Percentiles rank a stretch among this genome's conserved stretches.
Conservation (phyloP, 108 stramenopile species). For the Discostella pseudostelligera region DNA sequence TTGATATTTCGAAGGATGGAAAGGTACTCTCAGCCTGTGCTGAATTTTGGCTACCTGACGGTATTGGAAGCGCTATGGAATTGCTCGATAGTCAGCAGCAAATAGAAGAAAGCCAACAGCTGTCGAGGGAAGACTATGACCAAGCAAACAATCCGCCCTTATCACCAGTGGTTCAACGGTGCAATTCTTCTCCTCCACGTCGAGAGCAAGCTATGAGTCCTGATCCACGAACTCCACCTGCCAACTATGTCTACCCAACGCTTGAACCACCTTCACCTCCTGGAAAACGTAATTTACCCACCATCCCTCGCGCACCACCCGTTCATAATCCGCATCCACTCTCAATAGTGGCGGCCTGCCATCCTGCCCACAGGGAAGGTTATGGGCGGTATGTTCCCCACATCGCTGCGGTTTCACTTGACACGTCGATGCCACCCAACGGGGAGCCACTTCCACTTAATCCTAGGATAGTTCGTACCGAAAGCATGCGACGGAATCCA, state of each 20-base stretch:
- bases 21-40: constrained; percentile 87
- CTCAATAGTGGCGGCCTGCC: constrained; percentile 50
- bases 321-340: constrained; percentile 63
- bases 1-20: constrained; percentile 91
- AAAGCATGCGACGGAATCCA: constrained; percentile 56
- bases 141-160: constrained; percentile 14
- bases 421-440: constrained; percentile 52
- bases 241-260: constrained; percentile 17
- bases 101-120: constrained; percentile 23
- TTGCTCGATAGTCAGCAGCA: constrained; percentile 48
- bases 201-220: constrained; percentile 12
- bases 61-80: constrained; percentile 76
- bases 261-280: constrained; percentile 50
- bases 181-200: constrained; percentile 11
- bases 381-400: constrained; percentile 85
- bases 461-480: constrained; percentile 28
- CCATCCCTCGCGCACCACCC: constrained; percentile 25
- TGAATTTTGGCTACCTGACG: constrained; percentile 82
- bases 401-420: constrained; percentile 74
- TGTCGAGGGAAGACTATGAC: constrained; percentile 16
- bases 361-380: constrained; percentile 36
- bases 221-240: constrained; percentile 41
- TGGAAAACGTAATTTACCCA: constrained; percentile 42
- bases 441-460: constrained; percentile 15
- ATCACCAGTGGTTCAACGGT: constrained; percentile 1